Conservation (phyloP, 495 filamentous ascomycete genomes). For the Tuber microsphaerosporum region DNA sequence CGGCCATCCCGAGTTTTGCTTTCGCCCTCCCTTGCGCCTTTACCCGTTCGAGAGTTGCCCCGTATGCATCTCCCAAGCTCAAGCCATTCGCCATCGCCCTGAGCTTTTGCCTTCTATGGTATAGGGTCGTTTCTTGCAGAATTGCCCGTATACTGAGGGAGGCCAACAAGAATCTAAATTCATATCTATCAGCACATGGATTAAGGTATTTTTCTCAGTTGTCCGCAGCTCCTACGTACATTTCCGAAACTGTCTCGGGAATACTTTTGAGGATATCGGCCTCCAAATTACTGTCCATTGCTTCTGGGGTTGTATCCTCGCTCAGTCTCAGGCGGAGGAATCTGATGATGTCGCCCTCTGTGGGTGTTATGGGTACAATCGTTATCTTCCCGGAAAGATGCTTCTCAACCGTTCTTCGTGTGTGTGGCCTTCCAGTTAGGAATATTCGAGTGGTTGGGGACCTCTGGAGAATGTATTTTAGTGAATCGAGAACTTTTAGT, state of each 20-base stretch:
- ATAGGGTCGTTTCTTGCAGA: background rate
- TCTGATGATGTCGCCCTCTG: background rate
- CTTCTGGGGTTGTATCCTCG: background rate
- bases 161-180: background rate
- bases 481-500: background rate
- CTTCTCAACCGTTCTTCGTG: slow-evolving; percentile 1
- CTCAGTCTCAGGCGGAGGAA: background rate
- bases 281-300: background rate
- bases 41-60: background rate
- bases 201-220: background rate
- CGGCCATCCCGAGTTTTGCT: background rate
- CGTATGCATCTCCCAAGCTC: background rate
- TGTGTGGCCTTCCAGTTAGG: background rate
- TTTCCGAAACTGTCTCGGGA: background rate
- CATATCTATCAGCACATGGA: background rate
- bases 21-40: background rate
- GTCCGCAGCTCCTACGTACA: background rate
- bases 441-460: background rate
- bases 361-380: background rate
- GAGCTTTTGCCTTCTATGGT: background rate
- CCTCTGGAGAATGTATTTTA: slow-evolving; percentile 1
- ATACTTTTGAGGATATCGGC: background rate
- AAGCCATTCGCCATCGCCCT: background rate
- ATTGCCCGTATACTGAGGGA: background rate
- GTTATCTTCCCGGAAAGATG: background rate